These are phyloP conservation scores for Lipomyces lipofer DNA, from an alignment of 805 yeast genomes.

Conservation along the genomic window DNA sequence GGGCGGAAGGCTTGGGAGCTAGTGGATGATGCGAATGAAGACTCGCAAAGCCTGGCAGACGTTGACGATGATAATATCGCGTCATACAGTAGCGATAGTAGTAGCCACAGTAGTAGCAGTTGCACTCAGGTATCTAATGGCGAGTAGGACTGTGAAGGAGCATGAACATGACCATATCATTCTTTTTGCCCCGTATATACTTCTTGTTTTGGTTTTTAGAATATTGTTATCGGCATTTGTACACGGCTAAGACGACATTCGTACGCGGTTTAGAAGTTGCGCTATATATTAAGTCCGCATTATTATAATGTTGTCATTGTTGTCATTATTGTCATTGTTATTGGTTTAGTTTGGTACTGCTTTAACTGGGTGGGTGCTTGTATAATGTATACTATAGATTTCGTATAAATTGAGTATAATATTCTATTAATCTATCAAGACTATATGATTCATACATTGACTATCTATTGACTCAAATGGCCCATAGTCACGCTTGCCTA, in stretches of 20 bases:
- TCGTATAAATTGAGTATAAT: no score
- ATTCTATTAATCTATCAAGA: no score
- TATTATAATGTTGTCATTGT: no score
- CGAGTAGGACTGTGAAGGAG: no score
- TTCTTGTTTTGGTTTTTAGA: not conserved
- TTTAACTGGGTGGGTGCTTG: not conserved
- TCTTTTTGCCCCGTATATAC: not conserved
- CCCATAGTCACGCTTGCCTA: no score
- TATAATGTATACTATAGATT: not conserved
- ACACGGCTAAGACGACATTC: no score
- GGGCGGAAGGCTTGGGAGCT: constrained; percentile 23
- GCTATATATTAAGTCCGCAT: no score
- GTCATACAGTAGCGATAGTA: constrained; percentile 9
- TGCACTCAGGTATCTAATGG: no score
- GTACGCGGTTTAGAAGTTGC: no score
- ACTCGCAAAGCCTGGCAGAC: constrained; percentile 1
- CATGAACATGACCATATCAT: no score
- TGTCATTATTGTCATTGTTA: not conserved
- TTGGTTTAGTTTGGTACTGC: not conserved
- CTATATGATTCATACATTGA: no score
- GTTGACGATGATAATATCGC: not conserved
- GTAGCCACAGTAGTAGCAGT: constrained; percentile 13
- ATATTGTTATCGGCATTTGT: not conserved
- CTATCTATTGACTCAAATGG: no score
- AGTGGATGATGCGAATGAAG: not conserved